Base-by-base conservation (phyloP, 345 rosid species). In the Syzygium aqueum region DNA sequence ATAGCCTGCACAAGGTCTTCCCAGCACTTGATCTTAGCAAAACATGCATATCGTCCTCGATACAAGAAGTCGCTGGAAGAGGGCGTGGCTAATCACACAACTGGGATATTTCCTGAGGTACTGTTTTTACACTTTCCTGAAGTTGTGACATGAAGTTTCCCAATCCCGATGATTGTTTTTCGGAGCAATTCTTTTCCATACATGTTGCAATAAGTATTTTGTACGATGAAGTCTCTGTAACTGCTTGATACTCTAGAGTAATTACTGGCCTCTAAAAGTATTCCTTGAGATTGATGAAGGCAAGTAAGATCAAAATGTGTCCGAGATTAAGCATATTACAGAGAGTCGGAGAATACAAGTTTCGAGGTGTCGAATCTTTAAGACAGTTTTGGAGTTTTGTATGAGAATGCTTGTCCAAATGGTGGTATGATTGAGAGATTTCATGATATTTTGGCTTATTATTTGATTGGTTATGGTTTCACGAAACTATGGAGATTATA, bases 31-130 rank as follows among this genome's bases (percentile, higher is more conserved):
- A 0, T 19, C 6, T 17, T 5, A 3, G 56, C 0, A 17, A 53
- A 53, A 53, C 3, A 53, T 1, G 3, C 11, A 1, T 21, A 53
- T 7, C 10, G 19, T 0, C 1, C 25, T 19, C 59, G 21, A 54
- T 54, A 0, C 56, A 54, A 54, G 25, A 54, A 54, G 59, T 54
- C 59, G 0, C 4, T 54, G 4, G 0, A 54, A 54, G 59, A 54
- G 59, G 11, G 7, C 59, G 8, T 54, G 0, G 4, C 59, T 6
- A 0, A 1, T 0, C 25, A 22, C 27, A 54, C 0, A 9, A 1
- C 57, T 54, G 0, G 25, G 25, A 54, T 53, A 53, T 53, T 2
- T 53, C 1, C 0, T 53, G 23, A 53, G 57, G 3, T 53, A 17
- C 57, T 19, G 25, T 25, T 53, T 17, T 53, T 19, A 53, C 19